A percentile compares a stretch with the other conserved stretches of the same genome.
Conservation (phyloP, 306 rosid species). For the Quercus cerris region DNA sequence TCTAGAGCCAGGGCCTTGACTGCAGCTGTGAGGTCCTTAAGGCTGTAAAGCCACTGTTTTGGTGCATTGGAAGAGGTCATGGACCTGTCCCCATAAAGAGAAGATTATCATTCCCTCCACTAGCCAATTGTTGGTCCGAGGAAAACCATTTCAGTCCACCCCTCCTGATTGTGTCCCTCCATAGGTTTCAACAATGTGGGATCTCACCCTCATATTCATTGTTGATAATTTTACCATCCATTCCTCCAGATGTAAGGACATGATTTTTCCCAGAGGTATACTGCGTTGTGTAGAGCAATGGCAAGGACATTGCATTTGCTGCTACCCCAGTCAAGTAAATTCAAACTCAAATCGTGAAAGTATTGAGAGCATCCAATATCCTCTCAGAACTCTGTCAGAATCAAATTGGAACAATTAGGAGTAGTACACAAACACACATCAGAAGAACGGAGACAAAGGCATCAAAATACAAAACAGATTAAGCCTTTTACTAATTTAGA, state of each 20-base stretch:
- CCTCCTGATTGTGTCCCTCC: conserved; percentile 63
- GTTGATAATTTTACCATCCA: conserved; percentile 65
- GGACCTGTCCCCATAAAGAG: conserved; percentile 75
- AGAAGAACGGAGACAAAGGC: neutral
- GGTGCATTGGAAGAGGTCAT: conserved; percentile 49
- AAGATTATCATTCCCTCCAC: conserved; percentile 80
- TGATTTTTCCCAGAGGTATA: conserved; percentile 74
- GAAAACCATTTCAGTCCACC: conserved; percentile 84
- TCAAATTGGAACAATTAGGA: neutral
- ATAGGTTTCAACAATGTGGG: conserved; percentile 64
- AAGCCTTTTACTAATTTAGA: too few relatives aligned
- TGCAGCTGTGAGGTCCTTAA: conserved; percentile 65
- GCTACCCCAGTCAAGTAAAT: conserved; percentile 76
- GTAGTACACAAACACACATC: neutral
- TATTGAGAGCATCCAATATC: conserved; percentile 80
- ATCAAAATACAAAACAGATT: neutral
- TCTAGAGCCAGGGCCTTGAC: conserved; percentile 71
- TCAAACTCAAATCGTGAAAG: conserved; percentile 71
- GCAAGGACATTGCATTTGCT: conserved; percentile 41
- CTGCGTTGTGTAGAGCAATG: conserved; percentile 59
- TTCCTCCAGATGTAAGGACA: conserved; percentile 72
- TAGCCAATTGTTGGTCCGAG: conserved; percentile 69
- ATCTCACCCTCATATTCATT: conserved; percentile 73
- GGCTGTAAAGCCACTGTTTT: conserved; percentile 74
- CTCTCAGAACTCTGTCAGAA: conserved; percentile 62